Evolutionary conservation across 1,139 yeast genomes (phyloP), one percentile per base, ranked within the genome.

Genomic region (Fermentozyma sake): DNA sequence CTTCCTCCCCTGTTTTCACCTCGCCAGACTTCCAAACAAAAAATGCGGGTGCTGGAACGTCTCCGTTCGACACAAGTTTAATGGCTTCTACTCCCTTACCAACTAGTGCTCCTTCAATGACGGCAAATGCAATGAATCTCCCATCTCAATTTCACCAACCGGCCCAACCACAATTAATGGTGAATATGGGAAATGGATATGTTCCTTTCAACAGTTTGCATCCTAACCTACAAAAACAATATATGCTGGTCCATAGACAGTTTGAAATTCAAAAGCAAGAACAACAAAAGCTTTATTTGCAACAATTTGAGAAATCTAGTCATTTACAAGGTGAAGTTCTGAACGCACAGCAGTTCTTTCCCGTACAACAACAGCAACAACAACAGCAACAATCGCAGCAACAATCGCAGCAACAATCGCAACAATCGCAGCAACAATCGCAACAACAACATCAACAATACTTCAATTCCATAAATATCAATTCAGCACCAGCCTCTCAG

Each of bases 81-180:
- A n/a, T n/a, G n/a, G n/a, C n/a, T n/a, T n/a, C n/a, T n/a, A n/a
- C n/a, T n/a, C n/a, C n/a, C n/a, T n/a, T n/a, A n/a, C n/a, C n/a
- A n/a, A n/a, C n/a, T n/a, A n/a, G n/a, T n/a, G n/a, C n/a, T n/a
- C n/a, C n/a, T n/a, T n/a, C n/a, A n/a, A n/a, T n/a, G n/a, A 11
- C 33, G 2, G 20, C 21, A 18, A n/a, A n/a, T n/a, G 11, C 9
- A n/a, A 18, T 3, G 27, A 22, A 4, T 31, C 32, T 11, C 34
- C 34, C 11, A 10, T 27, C 10, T 29, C 18, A 22, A 12, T 22
- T 26, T 16, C 28, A 20, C 14, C 39, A 35, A 7, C 37, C 35
- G 11, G 22, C 27, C 5, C 41, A 38, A 18, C 46, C 36, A 22
- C 52, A 44, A 26, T 30, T 46, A 28, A 50, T 50, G 54, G 52